phyloP scores from a whole-genome alignment of 148 eudicot genomes.

The Nyssa sinensis region DNA sequence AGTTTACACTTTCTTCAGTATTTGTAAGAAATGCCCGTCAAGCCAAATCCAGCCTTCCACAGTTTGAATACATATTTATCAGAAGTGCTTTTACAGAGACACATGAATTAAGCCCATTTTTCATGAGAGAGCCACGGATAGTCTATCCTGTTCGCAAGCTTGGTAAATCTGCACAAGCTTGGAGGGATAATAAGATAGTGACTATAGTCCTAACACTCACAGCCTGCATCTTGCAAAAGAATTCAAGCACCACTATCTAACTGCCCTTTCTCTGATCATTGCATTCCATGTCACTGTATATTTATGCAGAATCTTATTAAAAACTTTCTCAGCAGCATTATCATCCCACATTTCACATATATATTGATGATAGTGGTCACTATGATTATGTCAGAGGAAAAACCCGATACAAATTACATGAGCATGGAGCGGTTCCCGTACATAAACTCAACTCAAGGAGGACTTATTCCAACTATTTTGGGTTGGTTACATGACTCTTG shows the following conservation, averaged over 20 bases:
- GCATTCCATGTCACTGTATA: not conserved
- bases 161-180: not conserved
- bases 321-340: not conserved
- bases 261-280: not conserved
- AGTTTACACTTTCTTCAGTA: not conserved
- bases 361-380: not conserved
- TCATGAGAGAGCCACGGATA: not conserved
- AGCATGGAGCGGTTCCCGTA: not conserved
- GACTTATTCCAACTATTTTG: too few species aligned
- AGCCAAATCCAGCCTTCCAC: not conserved
- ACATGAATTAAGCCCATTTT: not conserved
- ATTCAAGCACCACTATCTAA: not conserved
- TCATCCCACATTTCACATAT: not conserved
- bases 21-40: not conserved
- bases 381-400: not conserved
- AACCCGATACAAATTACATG: not conserved
- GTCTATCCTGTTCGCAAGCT: not conserved
- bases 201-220: not conserved
- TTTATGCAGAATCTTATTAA: too few species aligned
- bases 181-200: not conserved
- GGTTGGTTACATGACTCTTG: too few species aligned
- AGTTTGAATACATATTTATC: not conserved
- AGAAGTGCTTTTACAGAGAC: not conserved
- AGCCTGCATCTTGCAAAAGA: too few species aligned
- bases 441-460: too few species aligned